phyloP scores from a whole-genome alignment of 306 rosid genomes.

The Inga laurina region DNA sequence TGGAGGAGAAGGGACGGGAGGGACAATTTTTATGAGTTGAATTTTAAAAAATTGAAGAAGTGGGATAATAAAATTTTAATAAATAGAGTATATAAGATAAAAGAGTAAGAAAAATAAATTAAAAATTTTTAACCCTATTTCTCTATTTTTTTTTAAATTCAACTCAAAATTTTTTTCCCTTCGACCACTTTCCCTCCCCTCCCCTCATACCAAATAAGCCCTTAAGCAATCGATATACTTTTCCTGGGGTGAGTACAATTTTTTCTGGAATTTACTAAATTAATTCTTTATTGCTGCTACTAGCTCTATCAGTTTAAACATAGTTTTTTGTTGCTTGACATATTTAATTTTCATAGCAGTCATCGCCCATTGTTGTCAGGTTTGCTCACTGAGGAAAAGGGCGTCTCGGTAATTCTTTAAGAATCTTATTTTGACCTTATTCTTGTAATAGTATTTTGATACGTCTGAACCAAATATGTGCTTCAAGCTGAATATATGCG shows the following conservation, averaged over 20 bases:
- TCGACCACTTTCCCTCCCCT: too few relatives aligned
- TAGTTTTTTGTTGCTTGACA: constrained; percentile 26
- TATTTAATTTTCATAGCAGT: constrained; percentile 54
- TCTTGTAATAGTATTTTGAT: constrained; percentile 7
- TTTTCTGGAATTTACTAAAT: constrained; percentile 12
- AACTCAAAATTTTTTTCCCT: too few relatives aligned
- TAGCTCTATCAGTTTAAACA: constrained; percentile 32
- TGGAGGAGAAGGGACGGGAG: too few relatives aligned
- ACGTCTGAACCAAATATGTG: constrained; percentile 7
- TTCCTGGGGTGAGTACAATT: constrained; percentile 71
- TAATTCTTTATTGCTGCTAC: constrained; percentile 23
- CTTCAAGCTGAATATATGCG: constrained; percentile 13
- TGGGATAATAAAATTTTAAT: too few relatives aligned
- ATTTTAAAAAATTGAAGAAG: too few relatives aligned
- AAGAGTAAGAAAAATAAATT: too few relatives aligned
- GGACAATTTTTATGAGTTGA: too few relatives aligned
- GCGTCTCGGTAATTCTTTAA: constrained; percentile 59
- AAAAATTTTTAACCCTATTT: too few relatives aligned
- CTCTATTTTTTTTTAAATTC: too few relatives aligned
- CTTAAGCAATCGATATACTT: constrained; percentile 57
- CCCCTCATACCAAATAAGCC: too few relatives aligned
- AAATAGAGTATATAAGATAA: too few relatives aligned
- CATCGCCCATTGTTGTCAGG: constrained; percentile 62
- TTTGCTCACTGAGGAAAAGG: constrained; percentile 73
- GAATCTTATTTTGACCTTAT: constrained; percentile 12